Conservation (phyloP, 1,139 yeast species). For the Geotrichum histeridarum region DNA sequence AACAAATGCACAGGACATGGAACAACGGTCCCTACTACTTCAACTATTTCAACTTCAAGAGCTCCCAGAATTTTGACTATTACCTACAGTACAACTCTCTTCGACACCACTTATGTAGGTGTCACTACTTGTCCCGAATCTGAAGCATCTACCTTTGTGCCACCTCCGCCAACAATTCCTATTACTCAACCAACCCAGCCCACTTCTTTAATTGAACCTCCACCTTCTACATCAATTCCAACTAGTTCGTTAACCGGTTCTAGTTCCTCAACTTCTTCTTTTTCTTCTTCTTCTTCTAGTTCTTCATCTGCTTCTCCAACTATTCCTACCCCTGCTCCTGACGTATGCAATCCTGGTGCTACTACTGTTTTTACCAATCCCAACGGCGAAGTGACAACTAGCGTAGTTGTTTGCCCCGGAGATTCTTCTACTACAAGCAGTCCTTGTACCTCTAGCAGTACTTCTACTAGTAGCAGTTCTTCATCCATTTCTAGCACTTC, state of each 20-base stretch:
- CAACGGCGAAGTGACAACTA: background rate
- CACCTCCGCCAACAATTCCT: conserved; percentile 4
- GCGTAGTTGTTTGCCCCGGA: background rate
- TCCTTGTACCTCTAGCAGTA: background rate
- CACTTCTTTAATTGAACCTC: background rate
- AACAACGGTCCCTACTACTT: background rate
- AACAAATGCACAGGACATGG: background rate
- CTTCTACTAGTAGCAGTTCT: background rate
- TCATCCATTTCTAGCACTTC: background rate
- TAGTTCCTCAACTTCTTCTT: background rate
- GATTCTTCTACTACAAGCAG: background rate
- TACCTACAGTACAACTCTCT: background rate
- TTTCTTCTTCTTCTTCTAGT: too few relatives aligned
- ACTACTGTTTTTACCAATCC: background rate
- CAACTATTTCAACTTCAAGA: background rate
- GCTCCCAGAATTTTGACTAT: background rate
- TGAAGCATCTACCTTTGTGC: conserved; percentile 1
- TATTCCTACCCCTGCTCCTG: background rate
- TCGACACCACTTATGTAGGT: background rate
- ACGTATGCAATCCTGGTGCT: background rate
- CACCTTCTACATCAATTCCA: background rate
- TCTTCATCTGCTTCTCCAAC: background rate
- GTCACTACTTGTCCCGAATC: conserved; percentile 11
- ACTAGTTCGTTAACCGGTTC: background rate
- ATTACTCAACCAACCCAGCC: background rate